Conservation (phyloP, 164 flowering plant genomes). For the Stephania yunnanensis region DNA sequence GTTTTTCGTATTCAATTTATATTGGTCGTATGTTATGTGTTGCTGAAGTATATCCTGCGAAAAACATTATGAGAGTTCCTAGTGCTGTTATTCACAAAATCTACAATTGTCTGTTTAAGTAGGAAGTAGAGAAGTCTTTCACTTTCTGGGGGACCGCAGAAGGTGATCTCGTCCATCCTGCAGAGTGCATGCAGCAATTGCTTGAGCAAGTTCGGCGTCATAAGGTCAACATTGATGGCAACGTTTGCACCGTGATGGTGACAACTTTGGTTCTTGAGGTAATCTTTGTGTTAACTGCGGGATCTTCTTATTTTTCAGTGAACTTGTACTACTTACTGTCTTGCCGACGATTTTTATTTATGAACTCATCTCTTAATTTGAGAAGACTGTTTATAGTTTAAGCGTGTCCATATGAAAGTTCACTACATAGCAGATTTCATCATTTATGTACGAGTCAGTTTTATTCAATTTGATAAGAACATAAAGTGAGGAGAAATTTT, state of each 20-base stretch:
- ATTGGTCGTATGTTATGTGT: no score
- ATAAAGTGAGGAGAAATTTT: neutral
- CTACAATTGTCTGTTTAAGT: neutral
- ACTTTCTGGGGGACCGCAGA: conserved; percentile 48
- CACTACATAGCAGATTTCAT: neutral
- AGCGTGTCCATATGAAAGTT: neutral
- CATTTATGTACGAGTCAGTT: neutral
- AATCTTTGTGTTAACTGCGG: conserved; percentile 7
- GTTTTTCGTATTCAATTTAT: neutral
- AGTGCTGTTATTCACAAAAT: neutral
- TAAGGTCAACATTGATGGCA: conserved; percentile 81
- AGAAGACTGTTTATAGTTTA: neutral
- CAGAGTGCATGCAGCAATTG: conserved; percentile 82
- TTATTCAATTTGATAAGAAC: neutral
- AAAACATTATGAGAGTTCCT: neutral
- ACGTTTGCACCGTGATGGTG: conserved; percentile 81
- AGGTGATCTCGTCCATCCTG: conserved; percentile 54
- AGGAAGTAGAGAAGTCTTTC: conserved; percentile 59
- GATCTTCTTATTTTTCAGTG: no score
- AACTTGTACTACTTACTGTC: no score
- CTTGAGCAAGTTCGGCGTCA: conserved; percentile 82
- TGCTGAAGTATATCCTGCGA: neutral
- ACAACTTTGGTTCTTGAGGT: conserved; percentile 95
- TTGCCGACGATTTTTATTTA: neutral
- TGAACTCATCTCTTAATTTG: neutral